phyloP scores from a whole-genome alignment of 306 rosid genomes.

The Gynostemma pentaphyllum region DNA sequence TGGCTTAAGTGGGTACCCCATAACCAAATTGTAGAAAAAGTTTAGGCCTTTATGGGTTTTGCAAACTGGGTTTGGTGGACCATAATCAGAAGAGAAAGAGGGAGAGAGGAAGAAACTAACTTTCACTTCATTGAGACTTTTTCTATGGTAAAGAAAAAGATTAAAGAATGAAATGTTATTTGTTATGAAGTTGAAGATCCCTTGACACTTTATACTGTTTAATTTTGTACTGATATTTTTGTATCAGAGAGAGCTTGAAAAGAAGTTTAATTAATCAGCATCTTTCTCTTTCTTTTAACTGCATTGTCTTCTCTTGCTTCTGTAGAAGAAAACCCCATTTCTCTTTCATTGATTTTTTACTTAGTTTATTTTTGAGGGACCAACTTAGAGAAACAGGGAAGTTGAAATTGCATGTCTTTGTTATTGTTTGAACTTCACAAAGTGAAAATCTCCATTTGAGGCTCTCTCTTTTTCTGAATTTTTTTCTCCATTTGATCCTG shows the following conservation, averaged over 20 bases:
- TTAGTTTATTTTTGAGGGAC: neutral
- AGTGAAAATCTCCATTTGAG: neutral
- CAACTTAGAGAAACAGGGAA: neutral
- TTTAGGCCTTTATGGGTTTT: neutral
- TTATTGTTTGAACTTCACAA: conserved; percentile 6
- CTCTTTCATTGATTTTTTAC: neutral
- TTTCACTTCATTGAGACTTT: neutral
- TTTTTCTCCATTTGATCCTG: conserved; percentile 18
- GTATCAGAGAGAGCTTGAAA: neutral
- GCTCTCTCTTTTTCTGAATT: neutral
- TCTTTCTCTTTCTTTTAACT: neutral
- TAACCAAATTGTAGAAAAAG: conserved; percentile 1
- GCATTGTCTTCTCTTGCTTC: neutral
- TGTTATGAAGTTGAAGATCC: too few species aligned
- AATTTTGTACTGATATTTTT: conserved; percentile 5
- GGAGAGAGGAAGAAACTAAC: conserved; percentile 1
- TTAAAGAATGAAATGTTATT: too few species aligned
- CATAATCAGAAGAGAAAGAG: conserved; percentile 1
- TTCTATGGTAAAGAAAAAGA: neutral
- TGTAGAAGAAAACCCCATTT: neutral
- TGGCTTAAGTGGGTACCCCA: conserved; percentile 6
- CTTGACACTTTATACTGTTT: conserved; percentile 2
- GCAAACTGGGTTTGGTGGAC: conserved; percentile 12
- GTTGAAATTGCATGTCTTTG: neutral
- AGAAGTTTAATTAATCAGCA: neutral